phyloP scores from a whole-genome alignment of 306 rosid genomes.

The Trifolium repens region DNA sequence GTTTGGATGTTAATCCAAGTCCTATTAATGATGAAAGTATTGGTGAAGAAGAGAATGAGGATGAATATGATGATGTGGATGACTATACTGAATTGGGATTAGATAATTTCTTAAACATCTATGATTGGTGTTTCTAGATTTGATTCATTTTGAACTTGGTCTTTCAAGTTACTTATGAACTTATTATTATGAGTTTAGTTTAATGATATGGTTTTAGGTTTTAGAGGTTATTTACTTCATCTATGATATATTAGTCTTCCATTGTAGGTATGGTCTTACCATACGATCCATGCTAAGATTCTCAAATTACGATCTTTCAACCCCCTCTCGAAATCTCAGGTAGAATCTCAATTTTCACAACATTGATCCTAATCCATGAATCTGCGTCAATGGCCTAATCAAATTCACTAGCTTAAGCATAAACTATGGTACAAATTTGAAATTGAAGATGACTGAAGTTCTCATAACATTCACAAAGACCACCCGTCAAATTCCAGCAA shows the following conservation, averaged over 20 bases:
- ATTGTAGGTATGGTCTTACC: background rate
- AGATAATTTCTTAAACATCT: too few species aligned
- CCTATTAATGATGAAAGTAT: too few species aligned
- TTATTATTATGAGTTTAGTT: background rate
- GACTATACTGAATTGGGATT: too few species aligned
- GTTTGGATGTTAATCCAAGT: too few species aligned
- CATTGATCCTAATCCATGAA: background rate
- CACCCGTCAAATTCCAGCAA: background rate
- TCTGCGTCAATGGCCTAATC: background rate
- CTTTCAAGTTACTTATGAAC: background rate
- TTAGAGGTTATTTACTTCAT: background rate
- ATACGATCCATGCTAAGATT: background rate
- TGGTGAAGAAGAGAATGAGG: too few species aligned
- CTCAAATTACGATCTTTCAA: background rate
- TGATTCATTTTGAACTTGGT: background rate
- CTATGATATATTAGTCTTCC: background rate
- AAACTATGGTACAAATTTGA: background rate
- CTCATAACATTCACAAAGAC: background rate
- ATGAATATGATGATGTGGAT: background rate
- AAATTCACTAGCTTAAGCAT: slow-evolving; percentile 9
- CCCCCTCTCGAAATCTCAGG: background rate
- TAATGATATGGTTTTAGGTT: background rate
- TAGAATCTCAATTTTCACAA: background rate
- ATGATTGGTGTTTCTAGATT: background rate
- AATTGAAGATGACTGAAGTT: background rate